These are phyloP conservation scores for Phoma sp. DNA, from an alignment of 2,329 filamentous ascomycete genomes.

Conservation along the genomic window DNA sequence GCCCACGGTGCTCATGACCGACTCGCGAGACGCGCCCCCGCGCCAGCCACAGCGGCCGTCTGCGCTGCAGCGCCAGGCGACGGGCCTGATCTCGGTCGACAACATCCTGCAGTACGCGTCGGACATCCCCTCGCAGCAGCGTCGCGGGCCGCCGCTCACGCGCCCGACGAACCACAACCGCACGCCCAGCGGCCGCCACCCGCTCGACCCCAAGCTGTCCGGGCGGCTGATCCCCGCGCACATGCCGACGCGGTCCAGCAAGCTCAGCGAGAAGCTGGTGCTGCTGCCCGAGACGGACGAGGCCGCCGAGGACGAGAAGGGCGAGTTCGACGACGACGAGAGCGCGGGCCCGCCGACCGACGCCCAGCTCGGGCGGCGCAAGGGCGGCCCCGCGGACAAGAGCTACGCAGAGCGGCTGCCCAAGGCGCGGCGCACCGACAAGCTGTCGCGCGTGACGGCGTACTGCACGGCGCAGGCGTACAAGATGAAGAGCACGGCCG, in stretches of 20 bases:
- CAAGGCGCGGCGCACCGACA: constrained; percentile 85
- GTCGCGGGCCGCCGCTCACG: constrained; percentile 71
- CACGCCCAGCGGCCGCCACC: constrained; percentile 60
- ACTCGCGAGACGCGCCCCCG: constrained; percentile 59
- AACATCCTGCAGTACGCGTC: constrained; percentile 93
- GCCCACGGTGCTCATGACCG: constrained; percentile 59
- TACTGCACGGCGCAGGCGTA: constrained; percentile 96
- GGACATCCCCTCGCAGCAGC: constrained; percentile 93
- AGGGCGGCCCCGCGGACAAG: constrained; percentile 72
- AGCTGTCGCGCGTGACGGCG: constrained; percentile 87
- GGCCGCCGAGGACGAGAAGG: constrained; percentile 62
- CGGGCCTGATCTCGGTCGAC: constrained; percentile 78
- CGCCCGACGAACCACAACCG: constrained; percentile 57
- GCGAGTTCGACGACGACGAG: constrained; percentile 60
- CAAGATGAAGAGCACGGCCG: constrained; percentile 85
- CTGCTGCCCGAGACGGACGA: constrained; percentile 80
- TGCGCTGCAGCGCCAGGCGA: constrained; percentile 44
- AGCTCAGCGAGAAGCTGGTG: constrained; percentile 96
- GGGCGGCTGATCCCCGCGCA: constrained; percentile 65
- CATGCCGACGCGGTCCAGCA: constrained; percentile 86
- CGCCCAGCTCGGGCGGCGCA: constrained; percentile 69
- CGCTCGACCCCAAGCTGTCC: constrained; percentile 62
- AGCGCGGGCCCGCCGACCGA: constrained; percentile 71
- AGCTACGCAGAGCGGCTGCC: constrained; percentile 93
- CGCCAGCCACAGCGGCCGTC: constrained; percentile 33